phyloP scores from a whole-genome alignment of 1,139 yeast genomes.

The Saccharomyces hybrid region DNA sequence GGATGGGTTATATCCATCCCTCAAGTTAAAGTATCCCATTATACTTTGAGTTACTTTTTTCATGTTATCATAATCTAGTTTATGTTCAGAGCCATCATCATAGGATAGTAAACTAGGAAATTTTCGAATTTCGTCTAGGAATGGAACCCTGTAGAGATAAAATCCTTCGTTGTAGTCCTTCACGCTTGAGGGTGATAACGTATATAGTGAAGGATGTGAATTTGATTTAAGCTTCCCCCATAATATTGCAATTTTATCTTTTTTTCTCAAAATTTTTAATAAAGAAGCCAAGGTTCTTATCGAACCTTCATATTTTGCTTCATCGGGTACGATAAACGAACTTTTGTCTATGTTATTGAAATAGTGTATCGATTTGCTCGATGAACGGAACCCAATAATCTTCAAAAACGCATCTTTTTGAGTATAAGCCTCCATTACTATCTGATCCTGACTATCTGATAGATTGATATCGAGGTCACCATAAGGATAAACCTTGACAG shows the following conservation, averaged over 20 bases:
- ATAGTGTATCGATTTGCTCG: conserved; percentile 39
- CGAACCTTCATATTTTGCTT: conserved; percentile 54
- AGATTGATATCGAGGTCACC: conserved; percentile 42
- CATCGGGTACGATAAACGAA: conserved; percentile 53
- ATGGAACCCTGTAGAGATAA: conserved; percentile 52
- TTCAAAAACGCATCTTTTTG: conserved; percentile 40
- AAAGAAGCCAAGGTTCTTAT: conserved; percentile 59
- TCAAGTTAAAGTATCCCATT: conserved; percentile 37
- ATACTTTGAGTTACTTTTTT: conserved; percentile 36
- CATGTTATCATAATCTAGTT: conserved; percentile 29
- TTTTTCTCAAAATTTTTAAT: conserved; percentile 49
- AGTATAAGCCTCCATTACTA: conserved; percentile 34
- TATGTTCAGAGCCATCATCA: conserved; percentile 17
- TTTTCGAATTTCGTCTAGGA: conserved; percentile 53
- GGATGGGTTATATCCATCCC: conserved; percentile 47
- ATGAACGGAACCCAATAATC: conserved; percentile 58
- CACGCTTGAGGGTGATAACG: conserved; percentile 48
- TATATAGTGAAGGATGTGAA: conserved; percentile 52
- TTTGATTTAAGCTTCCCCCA: conserved; percentile 59
- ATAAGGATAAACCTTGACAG: conserved; percentile 36
- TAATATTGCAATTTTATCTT: conserved; percentile 54
- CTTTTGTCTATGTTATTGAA: conserved; percentile 50
- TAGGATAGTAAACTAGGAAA: conserved; percentile 34
- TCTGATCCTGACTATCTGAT: conserved; percentile 30
- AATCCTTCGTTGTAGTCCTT: conserved; percentile 44